These are phyloP conservation scores for Gypsophila paniculata DNA, from an alignment of 179 eudicot species.

Conservation along the genomic window DNA sequence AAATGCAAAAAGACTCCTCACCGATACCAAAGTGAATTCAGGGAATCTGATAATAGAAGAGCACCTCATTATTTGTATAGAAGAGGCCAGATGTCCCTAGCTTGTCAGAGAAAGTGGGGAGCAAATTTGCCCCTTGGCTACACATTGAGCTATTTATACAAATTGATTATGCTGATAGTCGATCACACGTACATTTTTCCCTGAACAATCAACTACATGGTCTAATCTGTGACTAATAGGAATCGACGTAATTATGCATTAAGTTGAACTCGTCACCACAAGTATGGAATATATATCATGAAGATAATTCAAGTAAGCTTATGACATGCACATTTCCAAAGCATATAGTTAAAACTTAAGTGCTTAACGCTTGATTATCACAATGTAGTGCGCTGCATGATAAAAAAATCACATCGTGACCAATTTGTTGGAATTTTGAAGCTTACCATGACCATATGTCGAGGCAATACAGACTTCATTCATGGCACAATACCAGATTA, in stretches of 20 bases:
- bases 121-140: conserved; percentile 28
- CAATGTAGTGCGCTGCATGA: not conserved
- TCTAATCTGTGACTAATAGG: conserved; percentile 16
- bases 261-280: conserved; percentile 20
- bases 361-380: not conserved
- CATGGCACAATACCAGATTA: not conserved
- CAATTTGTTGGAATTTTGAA: not conserved
- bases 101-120: conserved; percentile 27
- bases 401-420: not conserved
- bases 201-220: conserved; percentile 11
- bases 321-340: conserved; percentile 4
- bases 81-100: conserved; percentile 30
- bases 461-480: not conserved
- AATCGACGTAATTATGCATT: conserved; percentile 18
- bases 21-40: conserved; percentile 15
- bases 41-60: conserved; percentile 27
- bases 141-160: conserved; percentile 27
- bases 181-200: conserved; percentile 12
- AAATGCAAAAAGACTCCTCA: conserved; percentile 3
- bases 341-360: not conserved
- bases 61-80: conserved; percentile 21
- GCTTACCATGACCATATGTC: not conserved
- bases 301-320: conserved; percentile 10
- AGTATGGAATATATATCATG: conserved; percentile 10
- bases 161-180: conserved; percentile 4